phyloP scores from a whole-genome alignment of 176 grass and related monocot genomes.

The Carex littledalei region DNA sequence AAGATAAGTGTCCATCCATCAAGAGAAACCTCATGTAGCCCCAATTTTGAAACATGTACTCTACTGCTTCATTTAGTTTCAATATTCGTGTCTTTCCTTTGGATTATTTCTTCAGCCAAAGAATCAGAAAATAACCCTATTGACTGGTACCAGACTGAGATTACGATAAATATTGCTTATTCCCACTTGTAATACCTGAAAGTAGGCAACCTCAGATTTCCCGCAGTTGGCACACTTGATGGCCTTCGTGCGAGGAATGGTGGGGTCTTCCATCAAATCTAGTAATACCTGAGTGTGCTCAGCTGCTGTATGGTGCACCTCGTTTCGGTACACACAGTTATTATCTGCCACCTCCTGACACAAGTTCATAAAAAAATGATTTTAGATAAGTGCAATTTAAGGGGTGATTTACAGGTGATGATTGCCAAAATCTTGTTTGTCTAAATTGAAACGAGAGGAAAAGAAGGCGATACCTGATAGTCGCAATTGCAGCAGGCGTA shows the following conservation, averaged over 20 bases:
- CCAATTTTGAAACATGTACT: background rate
- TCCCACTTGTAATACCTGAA: conserved; percentile 36
- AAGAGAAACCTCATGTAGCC: background rate
- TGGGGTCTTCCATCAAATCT: conserved; percentile 64
- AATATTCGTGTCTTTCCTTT: background rate
- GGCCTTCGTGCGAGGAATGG: conserved; percentile 61
- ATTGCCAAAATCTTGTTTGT: conserved; percentile 1
- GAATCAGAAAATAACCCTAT: background rate
- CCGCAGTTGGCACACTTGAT: conserved; percentile 42
- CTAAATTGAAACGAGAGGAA: background rate
- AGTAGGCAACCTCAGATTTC: conserved; percentile 66
- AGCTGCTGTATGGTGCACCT: conserved; percentile 57
- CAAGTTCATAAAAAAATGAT: background rate
- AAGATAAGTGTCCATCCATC: background rate
- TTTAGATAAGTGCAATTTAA: background rate
- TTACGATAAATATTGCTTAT: background rate
- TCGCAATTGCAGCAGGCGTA: conserved; percentile 58
- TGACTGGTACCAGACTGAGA: background rate
- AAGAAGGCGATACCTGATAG: conserved; percentile 20
- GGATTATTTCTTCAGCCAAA: background rate
- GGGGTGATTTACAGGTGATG: background rate
- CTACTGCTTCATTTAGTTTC: background rate
- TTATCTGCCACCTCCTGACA: conserved; percentile 58
- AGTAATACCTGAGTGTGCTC: conserved; percentile 77
- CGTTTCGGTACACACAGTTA: conserved; percentile 73